Conservation (phyloP, 176 grass and related monocot genomes). For the Phoenix roebelenii region DNA sequence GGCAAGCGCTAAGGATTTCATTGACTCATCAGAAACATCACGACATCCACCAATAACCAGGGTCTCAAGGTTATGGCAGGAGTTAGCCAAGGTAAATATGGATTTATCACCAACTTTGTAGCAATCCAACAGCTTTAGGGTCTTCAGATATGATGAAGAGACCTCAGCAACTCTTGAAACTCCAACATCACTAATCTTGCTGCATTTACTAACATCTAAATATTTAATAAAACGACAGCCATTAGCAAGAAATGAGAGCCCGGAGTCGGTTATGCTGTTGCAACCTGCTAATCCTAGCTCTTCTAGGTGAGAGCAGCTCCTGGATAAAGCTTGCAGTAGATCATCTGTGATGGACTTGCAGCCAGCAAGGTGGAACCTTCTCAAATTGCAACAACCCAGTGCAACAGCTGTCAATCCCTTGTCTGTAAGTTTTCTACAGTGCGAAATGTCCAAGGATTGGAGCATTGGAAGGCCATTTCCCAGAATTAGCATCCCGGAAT, state of each 20-base stretch:
- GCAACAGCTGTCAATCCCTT: slow-evolving; percentile 47
- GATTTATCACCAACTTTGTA: slow-evolving; percentile 51
- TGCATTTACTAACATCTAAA: slow-evolving; percentile 82
- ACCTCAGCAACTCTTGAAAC: slow-evolving; percentile 52
- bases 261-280: slow-evolving; percentile 55
- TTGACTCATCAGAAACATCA: slow-evolving; percentile 52
- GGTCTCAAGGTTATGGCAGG: slow-evolving; percentile 56
- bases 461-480: slow-evolving; percentile 40
- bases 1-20: slow-evolving; percentile 42
- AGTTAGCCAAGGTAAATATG: slow-evolving; percentile 50
- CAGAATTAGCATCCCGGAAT: slow-evolving; percentile 55
- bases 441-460: slow-evolving; percentile 60
- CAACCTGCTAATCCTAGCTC: slow-evolving; percentile 51
- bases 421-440: slow-evolving; percentile 73
- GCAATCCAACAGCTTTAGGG: slow-evolving; percentile 67
- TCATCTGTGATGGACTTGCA: slow-evolving; percentile 72
- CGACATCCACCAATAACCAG: slow-evolving; percentile 61
- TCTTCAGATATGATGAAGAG: slow-evolving; percentile 47
- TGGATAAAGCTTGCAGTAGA: slow-evolving; percentile 50
- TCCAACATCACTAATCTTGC: slow-evolving; percentile 64
- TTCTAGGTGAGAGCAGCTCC: slow-evolving; percentile 51
- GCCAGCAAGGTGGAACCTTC: slow-evolving; percentile 34
- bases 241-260: slow-evolving; percentile 51
- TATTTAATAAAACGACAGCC: slow-evolving; percentile 52
- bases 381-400: slow-evolving; percentile 54